Evolutionary conservation across 2,329 filamentous ascomycete species (phyloP), one percentile per base, ranked within the genome.

Genomic region (Triangularia setosa): DNA sequence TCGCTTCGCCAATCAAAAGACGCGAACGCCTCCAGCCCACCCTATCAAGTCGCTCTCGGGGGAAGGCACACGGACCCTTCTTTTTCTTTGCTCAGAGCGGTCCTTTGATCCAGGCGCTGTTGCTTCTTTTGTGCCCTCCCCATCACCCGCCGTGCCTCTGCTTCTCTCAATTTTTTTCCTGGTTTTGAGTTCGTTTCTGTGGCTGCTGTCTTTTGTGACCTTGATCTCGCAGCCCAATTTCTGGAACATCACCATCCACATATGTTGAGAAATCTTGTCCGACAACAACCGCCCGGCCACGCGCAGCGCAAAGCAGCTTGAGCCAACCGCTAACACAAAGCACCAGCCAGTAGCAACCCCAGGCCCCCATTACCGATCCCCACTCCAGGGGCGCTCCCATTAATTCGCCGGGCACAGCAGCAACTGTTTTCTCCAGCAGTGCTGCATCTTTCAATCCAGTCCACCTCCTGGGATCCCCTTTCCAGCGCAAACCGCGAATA

Each of bases 11-110:
- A 70, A 70, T 70, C 66, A 69, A 60, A 62, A 48, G 60, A 40
- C 58, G 14, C 40, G 14, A 56, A 27, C 24, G 62, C 57, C 63
- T 63, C 23, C 35, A 52, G 57, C 60, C 62, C 64, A 63, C 61
- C 62, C 33, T 58, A 35, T 61, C 61, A 59, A 54, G 14, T 28
- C 52, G 21, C 52, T 55, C 35, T 56, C 65, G 52, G 28, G 60
- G 61, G 21, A 64, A 64, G 68, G 64, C 65, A 71, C 68, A 66
- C 69, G 68, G 69, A 68, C 69, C 69, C 61, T 66, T 67, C 69
- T 59, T 66, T 67, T 52, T 58, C 54, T 44, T 57, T 62, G 61
- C 55, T 40, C 61, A 25, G 52, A 28, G 52, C 23, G 52, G 52
- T 48, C 23, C 21, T 63, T 62, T 56, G 56, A n/a, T 48, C 40